Percentiles rank a stretch among this genome's conserved stretches.
phyloP scores from a whole-genome alignment of 2,329 filamentous ascomycete species.

The Fusarium longipes region DNA sequence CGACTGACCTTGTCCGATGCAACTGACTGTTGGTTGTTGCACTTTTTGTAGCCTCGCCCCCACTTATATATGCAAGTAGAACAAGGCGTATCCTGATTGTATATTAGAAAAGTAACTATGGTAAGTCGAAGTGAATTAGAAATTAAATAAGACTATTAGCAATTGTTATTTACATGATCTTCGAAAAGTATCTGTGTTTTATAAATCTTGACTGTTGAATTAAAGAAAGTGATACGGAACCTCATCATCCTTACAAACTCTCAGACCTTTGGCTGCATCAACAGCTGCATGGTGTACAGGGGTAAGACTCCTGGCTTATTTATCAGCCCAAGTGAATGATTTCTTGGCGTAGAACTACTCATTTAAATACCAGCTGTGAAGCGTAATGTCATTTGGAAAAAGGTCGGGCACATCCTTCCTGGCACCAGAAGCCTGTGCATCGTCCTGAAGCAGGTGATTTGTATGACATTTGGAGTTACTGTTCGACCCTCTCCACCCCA shows the following conservation, averaged over 20 bases:
- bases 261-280: not conserved
- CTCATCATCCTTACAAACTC: not conserved
- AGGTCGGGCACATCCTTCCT: not conserved
- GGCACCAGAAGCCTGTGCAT: no score
- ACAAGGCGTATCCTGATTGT: not conserved
- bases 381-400: no score
- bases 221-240: not conserved
- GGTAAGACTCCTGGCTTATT: not conserved
- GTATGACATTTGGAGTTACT: not conserved
- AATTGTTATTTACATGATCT: no score
- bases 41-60: not conserved
- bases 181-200: fast-evolving
- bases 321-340: not conserved
- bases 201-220: not conserved
- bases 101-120: not conserved
- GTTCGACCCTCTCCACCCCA: fast-evolving
- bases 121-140: not conserved
- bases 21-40: not conserved
- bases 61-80: not conserved
- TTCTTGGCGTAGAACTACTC: fast-evolving
- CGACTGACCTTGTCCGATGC: not conserved
- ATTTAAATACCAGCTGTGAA: not conserved
- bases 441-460: not conserved
- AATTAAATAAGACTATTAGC: not conserved
- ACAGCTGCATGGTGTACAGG: not conserved